phyloP scores from a whole-genome alignment of 441 rosid genomes.

The Flueggea neowawraea region DNA sequence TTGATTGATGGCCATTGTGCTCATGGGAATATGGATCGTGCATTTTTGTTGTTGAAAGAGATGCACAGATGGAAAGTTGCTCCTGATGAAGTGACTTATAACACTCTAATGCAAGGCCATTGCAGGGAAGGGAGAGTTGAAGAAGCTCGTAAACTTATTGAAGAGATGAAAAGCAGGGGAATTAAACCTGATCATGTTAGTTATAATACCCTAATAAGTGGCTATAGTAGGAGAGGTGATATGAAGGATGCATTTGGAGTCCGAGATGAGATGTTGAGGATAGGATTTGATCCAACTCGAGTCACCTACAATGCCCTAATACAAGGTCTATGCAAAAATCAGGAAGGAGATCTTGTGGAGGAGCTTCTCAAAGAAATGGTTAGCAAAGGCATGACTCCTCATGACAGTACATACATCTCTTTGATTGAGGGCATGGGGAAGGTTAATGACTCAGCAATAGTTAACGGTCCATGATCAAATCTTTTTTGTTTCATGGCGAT shows the following conservation, averaged over 20 bases:
- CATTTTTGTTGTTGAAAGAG: slow-evolving; percentile 57
- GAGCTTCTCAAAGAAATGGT: slow-evolving; percentile 79
- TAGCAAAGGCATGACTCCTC: slow-evolving; percentile 76
- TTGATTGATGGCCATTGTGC: slow-evolving; percentile 80
- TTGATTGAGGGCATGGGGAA: slow-evolving; percentile 65
- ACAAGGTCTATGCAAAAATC: slow-evolving; percentile 68
- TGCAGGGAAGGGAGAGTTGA: slow-evolving; percentile 80
- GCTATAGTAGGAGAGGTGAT: slow-evolving; percentile 82
- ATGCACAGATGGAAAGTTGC: slow-evolving; percentile 62
- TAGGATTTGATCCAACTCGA: slow-evolving; percentile 78
- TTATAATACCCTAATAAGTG: slow-evolving; percentile 88
- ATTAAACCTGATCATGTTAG: slow-evolving; percentile 78
- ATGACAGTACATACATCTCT: slow-evolving; percentile 65
- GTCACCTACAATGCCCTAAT: slow-evolving; percentile 87
- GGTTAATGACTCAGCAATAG: slow-evolving; percentile 8
- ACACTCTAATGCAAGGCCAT: slow-evolving; percentile 80
- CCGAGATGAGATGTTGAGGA: slow-evolving; percentile 76
- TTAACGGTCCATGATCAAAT: no score
- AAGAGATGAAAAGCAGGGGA: slow-evolving; percentile 76
- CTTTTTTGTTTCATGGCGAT: no score
- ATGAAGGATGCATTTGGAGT: slow-evolving; percentile 70
- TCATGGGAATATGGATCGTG: slow-evolving; percentile 59
- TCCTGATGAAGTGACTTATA: slow-evolving; percentile 91
- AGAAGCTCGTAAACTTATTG: slow-evolving; percentile 79
- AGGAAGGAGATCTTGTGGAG: slow-evolving; percentile 71